Evolutionary conservation across 805 yeast genomes (phyloP).

Genomic region (Myxozyma neotropica): DNA sequence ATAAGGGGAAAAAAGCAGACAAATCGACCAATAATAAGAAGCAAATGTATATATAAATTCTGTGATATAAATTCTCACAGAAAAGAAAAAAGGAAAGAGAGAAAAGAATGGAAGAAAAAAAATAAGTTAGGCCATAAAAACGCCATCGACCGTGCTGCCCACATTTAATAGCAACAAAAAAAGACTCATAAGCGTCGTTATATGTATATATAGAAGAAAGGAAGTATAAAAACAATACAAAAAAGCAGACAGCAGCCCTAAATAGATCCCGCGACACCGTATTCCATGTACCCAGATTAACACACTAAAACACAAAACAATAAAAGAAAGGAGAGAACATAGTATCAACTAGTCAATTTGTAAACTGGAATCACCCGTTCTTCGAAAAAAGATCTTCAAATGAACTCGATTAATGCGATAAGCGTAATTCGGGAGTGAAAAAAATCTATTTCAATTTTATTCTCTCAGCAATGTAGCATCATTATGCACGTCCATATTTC

Average conservation of each 20-base stretch:
- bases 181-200: neutral
- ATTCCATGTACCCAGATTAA: slow-evolving; percentile 8
- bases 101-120: neutral
- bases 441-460: too few relatives aligned
- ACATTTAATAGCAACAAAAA: neutral
- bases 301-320: neutral
- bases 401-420: too few relatives aligned
- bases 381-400: too few relatives aligned
- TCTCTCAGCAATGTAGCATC: too few relatives aligned
- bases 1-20: too few relatives aligned
- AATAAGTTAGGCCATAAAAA: neutral
- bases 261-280: slow-evolving; percentile 12
- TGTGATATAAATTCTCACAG: too few relatives aligned
- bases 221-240: neutral
- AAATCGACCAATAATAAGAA: neutral
- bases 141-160: slow-evolving; percentile 4
- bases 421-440: too few relatives aligned
- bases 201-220: neutral
- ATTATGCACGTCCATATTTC: too few relatives aligned
- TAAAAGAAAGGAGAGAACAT: neutral
- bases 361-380: too few relatives aligned
- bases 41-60: too few relatives aligned
- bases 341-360: neutral
- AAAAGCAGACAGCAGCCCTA: neutral
- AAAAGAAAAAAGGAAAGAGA: neutral